Evolutionary conservation across 768 basidiomycete species (phyloP).

Genomic region (Boletus sp.): DNA sequence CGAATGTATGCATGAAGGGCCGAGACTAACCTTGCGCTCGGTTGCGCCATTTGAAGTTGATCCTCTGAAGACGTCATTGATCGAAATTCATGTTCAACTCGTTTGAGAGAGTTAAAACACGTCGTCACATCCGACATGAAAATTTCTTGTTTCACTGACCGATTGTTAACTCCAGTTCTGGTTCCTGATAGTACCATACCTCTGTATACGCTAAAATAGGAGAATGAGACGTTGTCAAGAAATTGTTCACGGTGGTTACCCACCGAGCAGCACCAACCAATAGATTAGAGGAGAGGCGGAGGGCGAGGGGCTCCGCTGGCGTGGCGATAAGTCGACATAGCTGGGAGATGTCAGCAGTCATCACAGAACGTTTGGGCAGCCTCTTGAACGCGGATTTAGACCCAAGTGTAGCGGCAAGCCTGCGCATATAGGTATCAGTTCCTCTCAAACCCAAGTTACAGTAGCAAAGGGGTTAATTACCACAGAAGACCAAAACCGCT

Average conservation of each 20-base stretch:
- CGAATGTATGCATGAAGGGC: not conserved
- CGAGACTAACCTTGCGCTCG: slow-evolving; percentile 52
- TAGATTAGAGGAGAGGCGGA: slow-evolving; percentile 83
- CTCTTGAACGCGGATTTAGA: slow-evolving; percentile 84
- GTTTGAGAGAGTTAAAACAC: slow-evolving; percentile 76
- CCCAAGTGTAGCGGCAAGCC: slow-evolving; percentile 90
- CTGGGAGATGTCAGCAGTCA: slow-evolving; percentile 78
- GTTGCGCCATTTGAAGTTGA: slow-evolving; percentile 69
- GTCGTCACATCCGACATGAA: slow-evolving; percentile 76
- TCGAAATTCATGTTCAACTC: slow-evolving; percentile 67
- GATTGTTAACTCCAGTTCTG: not conserved
- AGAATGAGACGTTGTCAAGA: not conserved
- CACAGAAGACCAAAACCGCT: slow-evolving; percentile 89
- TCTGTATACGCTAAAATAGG: slow-evolving; percentile 44
- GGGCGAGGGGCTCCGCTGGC: slow-evolving; percentile 82
- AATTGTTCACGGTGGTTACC: slow-evolving; percentile 14
- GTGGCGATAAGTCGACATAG: slow-evolving; percentile 78
- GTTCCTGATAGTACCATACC: slow-evolving; percentile 24
- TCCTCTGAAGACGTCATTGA: slow-evolving; percentile 41
- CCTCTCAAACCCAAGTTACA: not conserved
- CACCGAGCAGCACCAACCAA: slow-evolving; percentile 89
- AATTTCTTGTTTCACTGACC: slow-evolving; percentile 77
- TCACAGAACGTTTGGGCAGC: slow-evolving; percentile 77
- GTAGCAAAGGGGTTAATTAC: slow-evolving; percentile 35
- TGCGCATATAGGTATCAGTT: slow-evolving; percentile 31